Percentiles rank a stretch among this genome's conserved stretches.
These are phyloP conservation scores for Kodamaea restingae DNA, from an alignment of 805 yeast genomes.

Conservation along the genomic window DNA sequence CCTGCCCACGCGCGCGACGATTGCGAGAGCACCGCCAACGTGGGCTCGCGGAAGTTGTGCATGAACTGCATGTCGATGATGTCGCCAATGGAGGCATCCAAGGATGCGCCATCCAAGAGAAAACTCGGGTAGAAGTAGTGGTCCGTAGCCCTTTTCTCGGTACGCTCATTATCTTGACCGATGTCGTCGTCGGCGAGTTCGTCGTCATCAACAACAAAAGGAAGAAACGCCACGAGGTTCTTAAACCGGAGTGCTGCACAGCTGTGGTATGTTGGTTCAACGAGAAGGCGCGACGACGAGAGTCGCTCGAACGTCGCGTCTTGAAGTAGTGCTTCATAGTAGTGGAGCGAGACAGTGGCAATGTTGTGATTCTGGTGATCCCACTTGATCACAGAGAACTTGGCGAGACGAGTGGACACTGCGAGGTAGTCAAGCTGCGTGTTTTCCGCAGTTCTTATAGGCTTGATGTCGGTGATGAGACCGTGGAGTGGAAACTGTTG, in stretches of 20 bases:
- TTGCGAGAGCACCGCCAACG: slow-evolving; percentile 64
- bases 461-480: slow-evolving; percentile 52
- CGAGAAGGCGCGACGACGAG: slow-evolving; percentile 43
- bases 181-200: slow-evolving; percentile 35
- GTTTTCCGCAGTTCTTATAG: slow-evolving; percentile 45
- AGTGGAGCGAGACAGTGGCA: slow-evolving; percentile 78
- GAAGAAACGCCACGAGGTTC: slow-evolving; percentile 69
- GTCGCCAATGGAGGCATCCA: slow-evolving; percentile 56
- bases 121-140: slow-evolving; percentile 50
- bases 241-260: slow-evolving; percentile 58
- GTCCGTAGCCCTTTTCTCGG: slow-evolving; percentile 6
- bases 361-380: slow-evolving; percentile 49
- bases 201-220: slow-evolving; percentile 47
- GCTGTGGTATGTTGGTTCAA: slow-evolving; percentile 55
- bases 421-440: slow-evolving; percentile 56
- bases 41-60: slow-evolving; percentile 75
- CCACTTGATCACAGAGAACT: slow-evolving; percentile 74
- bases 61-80: slow-evolving; percentile 72
- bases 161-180: slow-evolving; percentile 7
- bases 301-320: slow-evolving; percentile 43
- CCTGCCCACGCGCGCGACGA: slow-evolving; percentile 74
- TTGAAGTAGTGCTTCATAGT: slow-evolving; percentile 68
- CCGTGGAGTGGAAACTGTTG: slow-evolving; percentile 76
- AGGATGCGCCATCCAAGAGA: slow-evolving; percentile 50
- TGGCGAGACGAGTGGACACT: slow-evolving; percentile 69